phyloP scores from a whole-genome alignment of 139 green algal genomes.

The Chlamydomonas urium region DNA sequence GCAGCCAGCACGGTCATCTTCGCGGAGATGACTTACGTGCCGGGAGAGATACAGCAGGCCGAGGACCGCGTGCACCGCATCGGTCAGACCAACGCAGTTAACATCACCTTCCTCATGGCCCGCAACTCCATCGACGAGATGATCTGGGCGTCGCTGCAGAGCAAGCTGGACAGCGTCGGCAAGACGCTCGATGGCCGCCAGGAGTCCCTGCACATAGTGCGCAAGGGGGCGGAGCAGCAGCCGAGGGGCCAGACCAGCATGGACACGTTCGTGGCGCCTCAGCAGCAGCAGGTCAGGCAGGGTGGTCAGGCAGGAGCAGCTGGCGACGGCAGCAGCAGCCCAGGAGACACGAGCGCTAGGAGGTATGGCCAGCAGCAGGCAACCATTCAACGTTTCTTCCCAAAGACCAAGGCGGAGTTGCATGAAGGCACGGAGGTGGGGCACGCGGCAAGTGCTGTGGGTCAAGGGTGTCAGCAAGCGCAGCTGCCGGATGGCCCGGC shows the following conservation, averaged over 20 bases:
- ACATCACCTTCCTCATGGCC: slow-evolving; percentile 72
- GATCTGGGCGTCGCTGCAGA: slow-evolving; percentile 54
- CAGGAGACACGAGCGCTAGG: no score
- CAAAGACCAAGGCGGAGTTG: no score
- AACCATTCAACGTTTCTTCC: no score
- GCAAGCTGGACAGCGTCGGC: slow-evolving; percentile 77
- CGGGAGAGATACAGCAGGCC: slow-evolving; percentile 66
- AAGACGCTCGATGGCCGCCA: slow-evolving; percentile 58
- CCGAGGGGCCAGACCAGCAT: background rate
- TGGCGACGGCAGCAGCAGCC: no score
- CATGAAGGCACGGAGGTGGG: no score
- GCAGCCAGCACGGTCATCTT: slow-evolving; percentile 41
- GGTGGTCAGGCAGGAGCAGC: no score
- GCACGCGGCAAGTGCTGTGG: no score
- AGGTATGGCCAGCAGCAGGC: no score
- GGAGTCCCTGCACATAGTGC: slow-evolving; percentile 35
- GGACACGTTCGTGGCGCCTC: background rate
- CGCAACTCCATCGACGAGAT: slow-evolving; percentile 81
- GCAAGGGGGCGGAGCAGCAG: background rate
- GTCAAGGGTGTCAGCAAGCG: no score
- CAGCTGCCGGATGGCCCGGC: no score
- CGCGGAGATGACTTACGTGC: slow-evolving; percentile 57
- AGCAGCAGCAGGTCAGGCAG: background rate
- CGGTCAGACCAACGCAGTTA: slow-evolving; percentile 59
- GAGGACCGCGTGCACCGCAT: slow-evolving; percentile 69